Evolutionary conservation across 768 basidiomycete genomes (phyloP).

Genomic region (Agrocybe praecox): DNA sequence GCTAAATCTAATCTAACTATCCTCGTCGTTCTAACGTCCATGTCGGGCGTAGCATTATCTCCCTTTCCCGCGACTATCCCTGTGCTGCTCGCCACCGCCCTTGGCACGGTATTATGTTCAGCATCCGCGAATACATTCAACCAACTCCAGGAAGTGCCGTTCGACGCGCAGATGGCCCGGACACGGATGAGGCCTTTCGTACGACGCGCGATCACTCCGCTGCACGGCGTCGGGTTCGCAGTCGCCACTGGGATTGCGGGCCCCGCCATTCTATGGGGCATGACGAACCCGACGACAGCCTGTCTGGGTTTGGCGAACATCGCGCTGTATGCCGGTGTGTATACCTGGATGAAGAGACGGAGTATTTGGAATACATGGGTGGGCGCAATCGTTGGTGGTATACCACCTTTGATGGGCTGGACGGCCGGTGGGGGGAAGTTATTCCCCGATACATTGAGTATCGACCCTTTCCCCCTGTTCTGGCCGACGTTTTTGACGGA

Average conservation of each 20-base stretch:
- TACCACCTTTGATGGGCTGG: conserved; percentile 99
- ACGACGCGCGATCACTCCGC: conserved; percentile 77
- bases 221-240: conserved; percentile 86
- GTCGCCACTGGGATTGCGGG: conserved; percentile 76
- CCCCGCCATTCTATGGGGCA: conserved; percentile 72
- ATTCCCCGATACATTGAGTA: conserved; percentile 51
- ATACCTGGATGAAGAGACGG: conserved; percentile 91
- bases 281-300: conserved; percentile 88
- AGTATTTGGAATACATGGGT: conserved; percentile 91
- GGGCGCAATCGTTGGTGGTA: conserved; percentile 87
- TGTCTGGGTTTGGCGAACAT: conserved; percentile 84
- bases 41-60: conserved; percentile 91
- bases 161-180: conserved; percentile 95
- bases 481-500: conserved; percentile 61
- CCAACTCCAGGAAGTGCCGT: conserved; percentile 92
- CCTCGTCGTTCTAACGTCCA: conserved; percentile 85
- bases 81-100: conserved; percentile 81
- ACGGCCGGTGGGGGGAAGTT: conserved; percentile 87
- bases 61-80: conserved; percentile 86
- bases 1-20: conserved; percentile 84
- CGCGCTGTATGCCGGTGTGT: conserved; percentile 85
- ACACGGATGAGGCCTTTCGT: conserved; percentile 89
- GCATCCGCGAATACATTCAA: conserved; percentile 95
- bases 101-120: conserved; percentile 89
- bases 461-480: conserved; percentile 60